Conservation (phyloP, 2,329 filamentous ascomycete species). For the Aspergillus uvarum region DNA sequence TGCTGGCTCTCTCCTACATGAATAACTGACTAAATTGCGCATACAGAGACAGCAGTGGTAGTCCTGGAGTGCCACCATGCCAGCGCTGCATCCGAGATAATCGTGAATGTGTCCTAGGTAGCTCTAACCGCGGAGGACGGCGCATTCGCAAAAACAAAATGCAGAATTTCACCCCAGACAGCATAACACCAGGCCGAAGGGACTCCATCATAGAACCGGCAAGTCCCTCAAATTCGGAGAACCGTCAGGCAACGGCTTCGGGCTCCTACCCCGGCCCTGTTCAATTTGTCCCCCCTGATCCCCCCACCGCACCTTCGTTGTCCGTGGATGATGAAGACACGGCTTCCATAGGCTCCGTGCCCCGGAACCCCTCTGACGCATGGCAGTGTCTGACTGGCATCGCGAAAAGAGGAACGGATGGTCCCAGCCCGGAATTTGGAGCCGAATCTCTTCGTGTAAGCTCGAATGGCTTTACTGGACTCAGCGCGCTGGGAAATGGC, state of each 20-base stretch:
- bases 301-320: slow-evolving; percentile 27
- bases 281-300: slow-evolving; percentile 36
- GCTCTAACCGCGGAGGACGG: slow-evolving; percentile 59
- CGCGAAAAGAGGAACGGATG: slow-evolving; percentile 38
- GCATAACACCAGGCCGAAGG: slow-evolving; percentile 25
- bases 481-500: slow-evolving; percentile 29
- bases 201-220: slow-evolving; percentile 27
- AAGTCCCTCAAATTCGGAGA: slow-evolving; percentile 30
- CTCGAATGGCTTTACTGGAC: slow-evolving; percentile 25
- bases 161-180: slow-evolving; percentile 33
- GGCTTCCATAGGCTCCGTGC: slow-evolving; percentile 44
- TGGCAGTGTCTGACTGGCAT: slow-evolving; percentile 51
- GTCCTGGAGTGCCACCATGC: slow-evolving; percentile 54
- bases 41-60: slow-evolving; percentile 46
- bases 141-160: slow-evolving; percentile 56
- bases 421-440: slow-evolving; percentile 21
- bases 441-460: slow-evolving; percentile 25
- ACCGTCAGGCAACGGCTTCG: slow-evolving; percentile 23
- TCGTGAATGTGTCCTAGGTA: slow-evolving; percentile 59
- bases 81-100: slow-evolving; percentile 58
- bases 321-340: slow-evolving; percentile 41
- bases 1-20: neutral
- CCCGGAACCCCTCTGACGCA: slow-evolving; percentile 49
- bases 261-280: slow-evolving; percentile 35
- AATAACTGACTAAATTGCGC: slow-evolving; percentile 1